Base-by-base conservation (phyloP, 306 rosid species). In the Sesbania bispinosa region DNA sequence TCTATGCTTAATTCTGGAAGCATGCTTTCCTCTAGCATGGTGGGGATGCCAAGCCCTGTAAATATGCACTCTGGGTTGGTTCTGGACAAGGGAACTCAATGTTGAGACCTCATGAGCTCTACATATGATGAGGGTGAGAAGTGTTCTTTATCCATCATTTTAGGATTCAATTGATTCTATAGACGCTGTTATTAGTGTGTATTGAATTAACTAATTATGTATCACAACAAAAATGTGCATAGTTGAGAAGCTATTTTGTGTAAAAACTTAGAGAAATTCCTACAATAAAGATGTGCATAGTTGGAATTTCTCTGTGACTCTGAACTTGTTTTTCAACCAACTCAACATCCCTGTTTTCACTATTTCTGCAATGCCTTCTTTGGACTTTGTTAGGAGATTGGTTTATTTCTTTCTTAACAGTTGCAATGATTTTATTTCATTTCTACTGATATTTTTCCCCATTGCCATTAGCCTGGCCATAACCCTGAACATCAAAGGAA, bases 121-220 rank as follows among this genome's bases (percentile, higher is more conserved):
- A 75, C 93, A 89, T 43, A 84, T 89, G 87, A 87, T 87, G 85
- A 84, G 96, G 92, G 99, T 95, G 83, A 86, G 97, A 80, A 55
- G 36, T 67, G 47, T 80, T 67, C 29, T 59, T 58, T 10, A 18
- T 67, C 42, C 38, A 18, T 23, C 29, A 11, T 27, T 27, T 35
- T 23, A 16, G 16, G 42, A 32, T 53, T 53, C 10, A 33, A 52
- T 42, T 42, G 38, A n/a, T 72, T 62, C 14, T 11, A 7, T 71
- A n/a, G 30, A 14, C 47, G 18, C 14, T 47, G 32, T 63, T 73
- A 27, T 76, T 62, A n/a, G 51, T 21, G 9, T 10, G 0, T 20
- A 36, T 36, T 52, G 6, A 30, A n/a, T 33, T 6, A 10, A n/a
- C 61, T 48, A 18, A 4, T 47, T 50, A 14, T 39, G 20, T 26